Base-by-base conservation (phyloP, 1,139 yeast genomes). In the Meyerozyma guilliermondii region DNA sequence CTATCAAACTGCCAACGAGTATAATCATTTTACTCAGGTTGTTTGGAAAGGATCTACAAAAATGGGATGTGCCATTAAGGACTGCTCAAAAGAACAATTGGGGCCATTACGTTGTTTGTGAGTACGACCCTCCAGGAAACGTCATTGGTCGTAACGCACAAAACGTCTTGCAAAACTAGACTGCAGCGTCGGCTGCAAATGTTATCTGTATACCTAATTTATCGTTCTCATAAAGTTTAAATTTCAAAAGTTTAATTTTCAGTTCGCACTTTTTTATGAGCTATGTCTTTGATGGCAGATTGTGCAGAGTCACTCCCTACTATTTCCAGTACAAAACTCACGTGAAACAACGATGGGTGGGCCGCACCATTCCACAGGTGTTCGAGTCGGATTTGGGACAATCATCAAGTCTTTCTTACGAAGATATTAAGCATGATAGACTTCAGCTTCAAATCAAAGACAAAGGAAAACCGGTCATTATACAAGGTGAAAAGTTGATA, bases 1-100 rank as follows among this genome's bases (percentile, higher is more conserved):
- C 42, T 58, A 52, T 45, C 24, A 20, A 9, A 37, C 20, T 29
- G 44, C 48, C 27, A 38, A 9, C 39, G 49, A 55, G 17, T 66
- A 81, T 46, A 83, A 86, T 50, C 96, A 88, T 66, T 88, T 87
- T 71, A 87, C 96, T 36, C 95, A 86, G 65, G 76, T 88, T 49
- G 83, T 88, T 41, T 88, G 96, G 96, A 81, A 81, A 62, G 63
- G 68, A 26, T 67, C 89, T 44, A 73, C 81, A 31, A 63, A 77
- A 59, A 62, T 88, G 18, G 96, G 96, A 35, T 88, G 96, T 68
- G 95, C 87, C 45, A 26, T 3, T 42, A 66, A 71, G 50, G 69
- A 71, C 47, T 79, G 84, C 24, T 33, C 36, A 9, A 5, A n/a
- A 4, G 23, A 20, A 33, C 23, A 33, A 51, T 14, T 48, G 52